A percentile compares a stretch with the other conserved stretches of the same genome.
phyloP scores from a whole-genome alignment of 2,329 filamentous ascomycete species.

The Chaetomiaceae sp. region DNA sequence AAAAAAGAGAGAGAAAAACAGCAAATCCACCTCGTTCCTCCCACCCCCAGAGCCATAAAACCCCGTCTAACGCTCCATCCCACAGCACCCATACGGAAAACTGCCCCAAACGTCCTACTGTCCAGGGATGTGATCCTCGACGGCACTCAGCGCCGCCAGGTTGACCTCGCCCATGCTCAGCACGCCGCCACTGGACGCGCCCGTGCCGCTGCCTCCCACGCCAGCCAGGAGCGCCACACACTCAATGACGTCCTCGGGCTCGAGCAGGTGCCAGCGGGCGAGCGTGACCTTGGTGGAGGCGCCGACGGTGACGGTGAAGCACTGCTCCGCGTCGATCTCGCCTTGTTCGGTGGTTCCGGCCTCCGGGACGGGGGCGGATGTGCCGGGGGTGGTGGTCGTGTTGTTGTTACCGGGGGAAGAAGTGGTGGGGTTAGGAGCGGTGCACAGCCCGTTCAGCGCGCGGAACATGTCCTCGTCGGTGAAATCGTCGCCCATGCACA shows the following conservation, averaged over 20 bases:
- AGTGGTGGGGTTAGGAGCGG: no score
- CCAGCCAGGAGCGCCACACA: constrained; percentile 51
- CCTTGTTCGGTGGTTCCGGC: constrained; percentile 21
- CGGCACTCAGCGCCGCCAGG: constrained; percentile 46
- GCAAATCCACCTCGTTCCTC: no score
- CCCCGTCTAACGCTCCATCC: no score
- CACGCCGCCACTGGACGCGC: constrained; percentile 31
- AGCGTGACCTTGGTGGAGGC: constrained; percentile 87
- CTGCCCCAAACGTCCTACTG: no score
- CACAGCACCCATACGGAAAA: no score
- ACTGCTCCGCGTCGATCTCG: constrained; percentile 55
- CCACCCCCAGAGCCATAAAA: no score
- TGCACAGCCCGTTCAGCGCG: constrained; percentile 59
- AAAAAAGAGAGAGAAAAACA: no score
- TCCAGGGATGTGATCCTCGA: constrained; percentile 43
- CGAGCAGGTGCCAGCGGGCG: constrained; percentile 82
- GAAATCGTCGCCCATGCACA: constrained; percentile 92
- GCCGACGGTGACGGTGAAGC: constrained; percentile 89
- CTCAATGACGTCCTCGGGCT: constrained; percentile 82
- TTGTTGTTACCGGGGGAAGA: no score
- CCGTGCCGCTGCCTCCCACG: constrained; percentile 28
- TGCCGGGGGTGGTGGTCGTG: constrained; percentile 18
- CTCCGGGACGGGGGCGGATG: neutral
- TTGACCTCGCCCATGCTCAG: constrained; percentile 47
- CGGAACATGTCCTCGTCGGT: constrained; percentile 98